Evolutionary conservation across 305 asterid genomes (phyloP).

Genomic region (Fraxinus platypoda): DNA sequence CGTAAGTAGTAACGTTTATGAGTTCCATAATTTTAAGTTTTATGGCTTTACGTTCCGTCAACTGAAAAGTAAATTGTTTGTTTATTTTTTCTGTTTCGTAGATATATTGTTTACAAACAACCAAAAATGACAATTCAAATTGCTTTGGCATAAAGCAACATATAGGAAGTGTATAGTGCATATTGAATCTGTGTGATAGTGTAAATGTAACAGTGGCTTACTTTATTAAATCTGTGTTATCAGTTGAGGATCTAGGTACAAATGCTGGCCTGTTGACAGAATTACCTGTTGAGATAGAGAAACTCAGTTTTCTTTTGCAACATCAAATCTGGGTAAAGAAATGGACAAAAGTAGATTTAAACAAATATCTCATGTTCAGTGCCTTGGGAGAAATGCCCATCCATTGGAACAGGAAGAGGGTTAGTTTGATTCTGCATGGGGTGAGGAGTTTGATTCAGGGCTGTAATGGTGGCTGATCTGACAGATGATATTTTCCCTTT

Average conservation of each 20-base stretch:
- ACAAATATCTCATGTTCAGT: slow-evolving; percentile 37
- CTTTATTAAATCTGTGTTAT: slow-evolving; percentile 68
- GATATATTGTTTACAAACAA: not conserved
- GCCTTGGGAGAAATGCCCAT: slow-evolving; percentile 39
- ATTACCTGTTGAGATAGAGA: slow-evolving; percentile 34
- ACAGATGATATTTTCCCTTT: slow-evolving; percentile 67
- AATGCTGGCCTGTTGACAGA: slow-evolving; percentile 27
- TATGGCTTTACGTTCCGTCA: not conserved
- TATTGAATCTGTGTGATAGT: not conserved
- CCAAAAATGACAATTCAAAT: not conserved
- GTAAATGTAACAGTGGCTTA: slow-evolving; percentile 27
- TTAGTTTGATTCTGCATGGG: slow-evolving; percentile 27
- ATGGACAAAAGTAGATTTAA: not conserved
- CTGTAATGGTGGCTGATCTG: slow-evolving; percentile 38
- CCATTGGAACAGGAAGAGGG: slow-evolving; percentile 29
- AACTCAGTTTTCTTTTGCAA: slow-evolving; percentile 15
- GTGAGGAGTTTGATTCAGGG: slow-evolving; percentile 36
- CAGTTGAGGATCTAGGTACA: slow-evolving; percentile 34
- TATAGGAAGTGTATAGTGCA: not conserved
- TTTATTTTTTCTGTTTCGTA: not conserved
- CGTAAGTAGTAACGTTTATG: slow-evolving; percentile 14
- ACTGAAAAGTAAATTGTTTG: not conserved
- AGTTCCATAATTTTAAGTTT: not conserved
- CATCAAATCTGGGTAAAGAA: slow-evolving; percentile 3
- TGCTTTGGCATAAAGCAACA: not conserved